phyloP scores from a whole-genome alignment of 2,329 filamentous ascomycete species.

The Magnaporthiopsis incrustans region DNA sequence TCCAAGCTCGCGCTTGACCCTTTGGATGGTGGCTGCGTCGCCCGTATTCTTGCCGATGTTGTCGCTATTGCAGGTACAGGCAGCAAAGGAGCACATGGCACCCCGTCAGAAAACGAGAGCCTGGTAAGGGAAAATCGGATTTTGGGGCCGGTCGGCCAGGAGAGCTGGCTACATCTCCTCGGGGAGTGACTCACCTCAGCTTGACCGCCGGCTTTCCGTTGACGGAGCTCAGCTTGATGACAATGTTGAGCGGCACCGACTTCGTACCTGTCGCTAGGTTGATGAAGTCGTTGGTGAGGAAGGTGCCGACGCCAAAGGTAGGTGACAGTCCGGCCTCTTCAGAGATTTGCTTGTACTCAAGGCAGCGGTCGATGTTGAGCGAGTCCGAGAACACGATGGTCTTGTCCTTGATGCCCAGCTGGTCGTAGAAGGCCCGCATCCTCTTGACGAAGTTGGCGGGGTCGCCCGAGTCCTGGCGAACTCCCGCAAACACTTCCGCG shows the following conservation, averaged over 20 bases:
- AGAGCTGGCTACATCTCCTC: neutral
- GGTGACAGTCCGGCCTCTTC: constrained; percentile 75
- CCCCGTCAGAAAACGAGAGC: neutral
- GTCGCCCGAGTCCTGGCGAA: constrained; percentile 86
- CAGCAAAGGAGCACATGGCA: neutral
- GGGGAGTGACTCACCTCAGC: constrained; percentile 49
- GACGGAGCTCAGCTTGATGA: constrained; percentile 91
- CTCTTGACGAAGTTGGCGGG: constrained; percentile 69
- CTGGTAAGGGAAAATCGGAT: too few relatives aligned
- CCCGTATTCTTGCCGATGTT: constrained; percentile 94
- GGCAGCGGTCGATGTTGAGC: constrained; percentile 79
- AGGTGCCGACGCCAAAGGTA: constrained; percentile 91
- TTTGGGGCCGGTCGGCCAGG: too few relatives aligned
- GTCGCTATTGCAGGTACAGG: constrained; percentile 36
- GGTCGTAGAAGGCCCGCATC: constrained; percentile 75
- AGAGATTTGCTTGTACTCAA: constrained; percentile 80
- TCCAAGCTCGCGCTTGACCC: constrained; percentile 77
- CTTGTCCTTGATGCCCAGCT: constrained; percentile 64
- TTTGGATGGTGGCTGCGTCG: constrained; percentile 66
- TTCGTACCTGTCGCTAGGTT: constrained; percentile 66
- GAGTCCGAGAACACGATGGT: constrained; percentile 94
- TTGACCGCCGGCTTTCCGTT: constrained; percentile 78
- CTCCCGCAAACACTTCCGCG: constrained; percentile 73
- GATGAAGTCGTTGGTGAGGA: constrained; percentile 90
- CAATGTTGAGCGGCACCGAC: constrained; percentile 88